These are phyloP conservation scores for Stropharia rugosoannulata DNA, from an alignment of 768 basidiomycete species.

Conservation along the genomic window DNA sequence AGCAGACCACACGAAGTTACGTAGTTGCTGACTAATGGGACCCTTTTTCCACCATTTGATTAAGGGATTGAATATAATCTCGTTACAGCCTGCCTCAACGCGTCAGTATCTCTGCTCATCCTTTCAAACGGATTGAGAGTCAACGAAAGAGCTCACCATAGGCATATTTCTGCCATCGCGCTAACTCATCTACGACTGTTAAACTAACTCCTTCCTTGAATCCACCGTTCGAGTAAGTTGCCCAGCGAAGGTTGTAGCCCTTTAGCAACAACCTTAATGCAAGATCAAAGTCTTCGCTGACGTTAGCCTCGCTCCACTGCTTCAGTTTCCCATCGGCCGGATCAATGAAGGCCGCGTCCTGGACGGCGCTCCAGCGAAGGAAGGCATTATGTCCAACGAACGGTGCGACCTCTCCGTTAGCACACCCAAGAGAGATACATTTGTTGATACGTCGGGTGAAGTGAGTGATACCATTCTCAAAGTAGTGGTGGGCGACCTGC, in stretches of 20 bases:
- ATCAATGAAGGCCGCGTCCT: conserved; percentile 79
- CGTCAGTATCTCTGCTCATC: conserved; percentile 9
- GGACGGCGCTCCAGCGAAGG: conserved; percentile 82
- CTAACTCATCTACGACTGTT: conserved; percentile 85
- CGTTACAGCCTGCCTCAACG: conserved; percentile 49
- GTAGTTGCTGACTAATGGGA: conserved; percentile 75
- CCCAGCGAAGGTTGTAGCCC: conserved; percentile 78
- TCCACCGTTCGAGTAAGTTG: conserved; percentile 79
- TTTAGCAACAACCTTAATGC: conserved; percentile 66
- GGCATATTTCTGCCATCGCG: conserved; percentile 83
- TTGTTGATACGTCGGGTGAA: conserved; percentile 90
- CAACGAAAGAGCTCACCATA: conserved; percentile 35
- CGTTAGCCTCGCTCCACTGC: conserved; percentile 76
- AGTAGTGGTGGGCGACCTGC: conserved; percentile 87
- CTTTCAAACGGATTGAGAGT: neutral
- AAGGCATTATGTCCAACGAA: conserved; percentile 90
- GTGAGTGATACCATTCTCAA: conserved; percentile 87
- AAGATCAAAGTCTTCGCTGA: conserved; percentile 82
- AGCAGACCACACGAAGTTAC: conserved; percentile 70
- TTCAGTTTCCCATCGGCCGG: conserved; percentile 59
- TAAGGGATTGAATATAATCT: conserved; percentile 85
- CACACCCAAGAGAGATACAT: conserved; percentile 73
- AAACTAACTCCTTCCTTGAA: conserved; percentile 91
- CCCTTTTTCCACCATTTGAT: conserved; percentile 74
- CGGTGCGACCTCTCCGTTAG: conserved; percentile 80